phyloP scores from a whole-genome alignment of 2,329 filamentous ascomycete genomes.

The Raffaelea deltoideospora region DNA sequence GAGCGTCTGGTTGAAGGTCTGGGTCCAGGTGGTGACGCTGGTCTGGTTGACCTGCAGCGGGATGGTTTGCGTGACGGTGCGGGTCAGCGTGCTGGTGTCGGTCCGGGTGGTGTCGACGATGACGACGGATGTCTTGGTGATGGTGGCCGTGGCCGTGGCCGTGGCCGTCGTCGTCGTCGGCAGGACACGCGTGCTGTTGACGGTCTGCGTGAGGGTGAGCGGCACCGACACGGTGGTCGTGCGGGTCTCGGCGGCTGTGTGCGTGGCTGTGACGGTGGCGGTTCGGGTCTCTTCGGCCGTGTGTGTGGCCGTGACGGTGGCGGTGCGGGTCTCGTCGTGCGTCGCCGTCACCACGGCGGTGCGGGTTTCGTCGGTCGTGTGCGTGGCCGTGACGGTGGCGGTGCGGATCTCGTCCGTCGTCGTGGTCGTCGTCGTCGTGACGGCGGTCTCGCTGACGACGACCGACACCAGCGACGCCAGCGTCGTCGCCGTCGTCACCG shows the following conservation, averaged over 20 bases:
- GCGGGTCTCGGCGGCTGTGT: background rate
- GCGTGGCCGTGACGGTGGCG: background rate
- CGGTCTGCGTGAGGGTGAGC: background rate
- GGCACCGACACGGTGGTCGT: background rate
- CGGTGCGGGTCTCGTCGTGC: background rate
- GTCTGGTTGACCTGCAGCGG: background rate
- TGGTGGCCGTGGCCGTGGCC: background rate
- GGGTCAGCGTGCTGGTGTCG: background rate
- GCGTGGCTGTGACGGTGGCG: background rate
- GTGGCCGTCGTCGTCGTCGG: background rate
- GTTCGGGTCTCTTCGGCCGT: background rate
- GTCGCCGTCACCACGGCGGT: background rate
- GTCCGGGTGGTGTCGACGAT: background rate
- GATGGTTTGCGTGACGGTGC: background rate
- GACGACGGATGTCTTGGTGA: background rate
- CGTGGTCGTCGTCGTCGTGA: constrained; percentile 1
- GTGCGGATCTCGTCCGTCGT: background rate
- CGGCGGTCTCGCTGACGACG: constrained; percentile 2
- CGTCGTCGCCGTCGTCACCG: constrained; percentile 1
- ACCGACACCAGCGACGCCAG: background rate
- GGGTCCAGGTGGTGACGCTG: too few relatives aligned
- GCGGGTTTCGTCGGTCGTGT: too few relatives aligned
- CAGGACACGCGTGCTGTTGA: background rate
- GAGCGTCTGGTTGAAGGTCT: too few relatives aligned
- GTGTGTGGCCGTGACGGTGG: background rate